Percentiles rank a stretch among this genome's conserved stretches.
These are phyloP conservation scores for Colletotrichum karsti DNA, from an alignment of 2,329 filamentous ascomycete species.

Conservation along the genomic window DNA sequence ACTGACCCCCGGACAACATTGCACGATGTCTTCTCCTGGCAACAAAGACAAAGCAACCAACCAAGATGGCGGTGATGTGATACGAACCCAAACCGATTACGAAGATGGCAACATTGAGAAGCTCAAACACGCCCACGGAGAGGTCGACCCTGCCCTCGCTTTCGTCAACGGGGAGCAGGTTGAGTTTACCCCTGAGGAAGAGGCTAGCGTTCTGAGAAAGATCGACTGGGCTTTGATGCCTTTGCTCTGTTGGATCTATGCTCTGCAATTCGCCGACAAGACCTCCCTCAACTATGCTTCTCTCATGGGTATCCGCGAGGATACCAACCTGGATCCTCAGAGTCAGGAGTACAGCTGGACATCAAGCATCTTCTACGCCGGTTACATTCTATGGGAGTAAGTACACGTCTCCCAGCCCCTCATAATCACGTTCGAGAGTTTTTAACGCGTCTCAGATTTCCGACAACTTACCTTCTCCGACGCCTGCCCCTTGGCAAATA, in stretches of 20 bases:
- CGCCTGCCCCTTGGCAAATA: constrained; percentile 44
- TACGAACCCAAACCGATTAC: constrained; percentile 17
- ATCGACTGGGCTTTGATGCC: constrained; percentile 19
- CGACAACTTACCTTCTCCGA: constrained; percentile 43
- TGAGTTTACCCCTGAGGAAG: constrained; percentile 24
- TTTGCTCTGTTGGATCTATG: constrained; percentile 22
- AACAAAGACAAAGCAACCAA: background rate
- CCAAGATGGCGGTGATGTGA: constrained; percentile 7
- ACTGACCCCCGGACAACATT: background rate
- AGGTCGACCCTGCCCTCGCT: constrained; percentile 22
- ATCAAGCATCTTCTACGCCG: constrained; percentile 33
- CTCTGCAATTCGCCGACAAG: constrained; percentile 24
- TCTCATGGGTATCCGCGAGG: constrained; percentile 28
- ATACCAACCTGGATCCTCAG: constrained; percentile 20
- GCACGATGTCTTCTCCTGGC: background rate
- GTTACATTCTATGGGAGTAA: constrained; percentile 33
- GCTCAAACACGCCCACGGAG: constrained; percentile 12
- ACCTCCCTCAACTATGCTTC: constrained; percentile 27
- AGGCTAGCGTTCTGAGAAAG: constrained; percentile 5
- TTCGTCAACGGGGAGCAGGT: constrained; percentile 18
- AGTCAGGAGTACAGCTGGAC: constrained; percentile 32
- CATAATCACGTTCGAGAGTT: background rate
- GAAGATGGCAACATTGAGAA: constrained; percentile 25
- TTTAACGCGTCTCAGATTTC: constrained; percentile 35
- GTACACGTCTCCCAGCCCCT: background rate